Evolutionary conservation across 2,329 filamentous ascomycete genomes (phyloP).

Genomic region (Neofusicoccum sp.): DNA sequence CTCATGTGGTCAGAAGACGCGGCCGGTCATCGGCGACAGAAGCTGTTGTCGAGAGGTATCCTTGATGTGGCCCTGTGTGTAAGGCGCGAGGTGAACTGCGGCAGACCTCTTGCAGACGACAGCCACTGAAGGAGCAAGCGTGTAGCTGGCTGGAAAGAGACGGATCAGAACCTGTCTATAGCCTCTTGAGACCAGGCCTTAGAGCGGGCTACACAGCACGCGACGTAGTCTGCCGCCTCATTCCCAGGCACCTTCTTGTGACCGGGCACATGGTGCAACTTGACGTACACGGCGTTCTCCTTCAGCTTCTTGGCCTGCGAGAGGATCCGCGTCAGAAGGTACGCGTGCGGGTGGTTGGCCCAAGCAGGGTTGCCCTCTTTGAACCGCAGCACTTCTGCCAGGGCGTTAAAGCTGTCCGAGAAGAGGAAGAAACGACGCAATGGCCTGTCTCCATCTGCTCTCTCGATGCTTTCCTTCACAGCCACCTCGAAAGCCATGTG

Average conservation of each 20-base stretch:
- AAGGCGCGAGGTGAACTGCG: too few relatives aligned
- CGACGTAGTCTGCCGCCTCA: not conserved
- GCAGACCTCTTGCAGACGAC: not conserved
- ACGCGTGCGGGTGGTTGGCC: not conserved
- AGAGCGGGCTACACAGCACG: not conserved
- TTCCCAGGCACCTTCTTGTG: not conserved
- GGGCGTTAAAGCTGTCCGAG: not conserved
- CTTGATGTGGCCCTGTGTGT: too few relatives aligned
- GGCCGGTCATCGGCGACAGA: too few relatives aligned
- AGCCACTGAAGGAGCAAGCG: not conserved
- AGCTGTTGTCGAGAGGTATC: too few relatives aligned
- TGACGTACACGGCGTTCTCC: not conserved
- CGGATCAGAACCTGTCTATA: not conserved
- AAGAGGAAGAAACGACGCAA: not conserved
- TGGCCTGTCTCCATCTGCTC: not conserved
- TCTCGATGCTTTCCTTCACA: not conserved
- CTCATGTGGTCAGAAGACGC: too few relatives aligned
- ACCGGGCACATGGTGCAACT: not conserved
- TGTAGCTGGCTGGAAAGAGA: not conserved
- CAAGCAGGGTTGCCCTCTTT: not conserved
- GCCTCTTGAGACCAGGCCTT: not conserved
- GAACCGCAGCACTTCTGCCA: not conserved
- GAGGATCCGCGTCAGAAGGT: not conserved
- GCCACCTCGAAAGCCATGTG: not conserved
- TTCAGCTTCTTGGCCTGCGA: not conserved